Evolutionary conservation across 345 rosid species (phyloP).

Genomic region (Citrus sinensis): DNA sequence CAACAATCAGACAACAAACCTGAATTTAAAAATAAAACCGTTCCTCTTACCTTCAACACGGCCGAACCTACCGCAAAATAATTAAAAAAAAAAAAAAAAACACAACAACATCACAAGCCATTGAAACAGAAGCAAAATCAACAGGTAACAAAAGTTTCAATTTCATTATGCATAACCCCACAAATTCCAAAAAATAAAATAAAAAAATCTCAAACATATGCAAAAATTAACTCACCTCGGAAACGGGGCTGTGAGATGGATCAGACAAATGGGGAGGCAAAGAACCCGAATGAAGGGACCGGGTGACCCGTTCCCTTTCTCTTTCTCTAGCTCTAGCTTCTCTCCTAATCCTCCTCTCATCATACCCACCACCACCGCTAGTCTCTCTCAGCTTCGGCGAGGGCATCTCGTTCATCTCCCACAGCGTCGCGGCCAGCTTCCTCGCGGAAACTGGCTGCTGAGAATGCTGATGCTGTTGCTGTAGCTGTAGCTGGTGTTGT

Average conservation of each 20-base stretch:
- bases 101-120: not conserved
- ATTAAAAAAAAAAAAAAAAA: not conserved
- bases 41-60: not conserved
- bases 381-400: constrained; percentile 54
- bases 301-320: constrained; percentile 38
- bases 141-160: not conserved
- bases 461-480: constrained; percentile 25
- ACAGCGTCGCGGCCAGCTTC: constrained; percentile 92
- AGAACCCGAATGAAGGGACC: constrained; percentile 68
- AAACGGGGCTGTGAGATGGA: constrained; percentile 95
- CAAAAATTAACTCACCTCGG: constrained; percentile 57
- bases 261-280: constrained; percentile 93
- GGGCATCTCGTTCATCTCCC: constrained; percentile 99
- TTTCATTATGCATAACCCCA: not conserved
- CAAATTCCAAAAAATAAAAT: not conserved
- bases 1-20: not conserved
- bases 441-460: constrained; percentile 83
- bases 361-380: not conserved
- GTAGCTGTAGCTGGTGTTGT: constrained; percentile 27
- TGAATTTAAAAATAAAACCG: not conserved
- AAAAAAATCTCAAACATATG: not conserved
- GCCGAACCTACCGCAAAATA: not conserved
- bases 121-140: not conserved
- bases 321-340: constrained; percentile 45
- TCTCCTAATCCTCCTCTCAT: constrained; percentile 44